Evolutionary conservation across 2,329 filamentous ascomycete genomes (phyloP), one percentile per base, ranked within the genome.

Genomic region (Zymoseptoria ardabiliae): DNA sequence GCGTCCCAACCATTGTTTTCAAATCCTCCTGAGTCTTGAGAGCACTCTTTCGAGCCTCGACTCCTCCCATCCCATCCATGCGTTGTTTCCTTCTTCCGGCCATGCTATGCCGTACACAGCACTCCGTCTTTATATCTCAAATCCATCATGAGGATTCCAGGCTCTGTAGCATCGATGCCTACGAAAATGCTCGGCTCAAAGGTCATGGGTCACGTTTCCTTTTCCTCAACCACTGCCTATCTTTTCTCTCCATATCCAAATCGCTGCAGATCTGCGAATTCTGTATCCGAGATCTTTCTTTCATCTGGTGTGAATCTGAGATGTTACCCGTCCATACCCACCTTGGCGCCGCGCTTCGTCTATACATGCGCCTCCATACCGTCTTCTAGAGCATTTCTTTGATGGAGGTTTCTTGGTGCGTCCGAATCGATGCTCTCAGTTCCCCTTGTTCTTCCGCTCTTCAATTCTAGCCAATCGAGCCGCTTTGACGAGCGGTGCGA

Each of bases 401-500:
- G 13, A 17, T 45, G n/a, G 35, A 45, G 35, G 13, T 13, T 45
- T 28, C 25, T 9, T n/a, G 6, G 4, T 7, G 13, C 35, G 17
- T 17, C 13, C 2, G 35, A n/a, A 28, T 28, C 17, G 17, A 45
- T 45, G 51, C 20, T 28, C 25, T 65, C 56, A 69, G 30, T 60
- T 67, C 61, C 77, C 78, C 71, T 81, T 81, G 69, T 78, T 79
- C 61, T 74, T 74, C 41, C 76, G 73, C 76, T 97, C 93, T 70
- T 93, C 88, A 23, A 89, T 89, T 73, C 92, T 84, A 64, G 91
- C 91, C 72, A 90, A 85, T 66, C 92, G 84, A 53, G 93, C 93
- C 50, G 91, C 89, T 70, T 87, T 85, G 56, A 97, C 93, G 60
- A 97, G 82, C 9, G 93, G 92, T 23, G 93, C 88, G 57, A 97